Base-by-base conservation (phyloP, 2,329 filamentous ascomycete species). In the Tothia fuscella region DNA sequence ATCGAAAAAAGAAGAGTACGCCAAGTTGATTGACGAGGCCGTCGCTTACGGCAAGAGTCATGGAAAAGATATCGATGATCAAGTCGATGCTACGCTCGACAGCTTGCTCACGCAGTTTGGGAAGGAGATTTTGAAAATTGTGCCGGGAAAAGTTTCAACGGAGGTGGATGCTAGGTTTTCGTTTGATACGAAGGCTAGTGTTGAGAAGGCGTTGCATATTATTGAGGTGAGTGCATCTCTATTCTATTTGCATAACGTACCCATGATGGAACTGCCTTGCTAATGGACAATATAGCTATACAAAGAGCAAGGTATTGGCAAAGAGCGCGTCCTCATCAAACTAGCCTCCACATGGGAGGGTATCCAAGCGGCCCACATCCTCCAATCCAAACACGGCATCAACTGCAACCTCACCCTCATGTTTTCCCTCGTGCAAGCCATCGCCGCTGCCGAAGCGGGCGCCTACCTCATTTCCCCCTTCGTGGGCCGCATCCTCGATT, bases 381-480 rank as follows among this genome's bases (percentile, higher is more conserved):
- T 98, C 49, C 89, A 96, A 76, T 82, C 78, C 58, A 80, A 98
- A 72, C 81, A 96, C 72, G 82, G 80, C 59, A 80, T 98, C 72
- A 98, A 98, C 82, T 82, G 76, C 80, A 98, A 98, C 79, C 71
- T 98, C 63, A 98, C 91, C 49, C 85, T 98, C 63, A 88, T 98
- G 82, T 98, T 98, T 81, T 95, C 89, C 38, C 72, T 82, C 50
- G 75, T 82, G 52, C 91, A 98, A 75, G 91, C 91, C 59, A 93
- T 96, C 57, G 88, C 84, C 53, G 89, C 84, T 58, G 91, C 91
- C 48, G 91, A 98, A 76, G 91, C 91, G 53, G 78, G 77, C 58
- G 87, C 89, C 56, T 96, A 83, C 81, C 83, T 98, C 62, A 96
- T 98, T 72, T 96, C 91, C 38, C 91, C 91, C 65, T 98, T 96